Conservation (phyloP, 2,329 filamentous ascomycete genomes). For the Cercospora berteroae region DNA sequence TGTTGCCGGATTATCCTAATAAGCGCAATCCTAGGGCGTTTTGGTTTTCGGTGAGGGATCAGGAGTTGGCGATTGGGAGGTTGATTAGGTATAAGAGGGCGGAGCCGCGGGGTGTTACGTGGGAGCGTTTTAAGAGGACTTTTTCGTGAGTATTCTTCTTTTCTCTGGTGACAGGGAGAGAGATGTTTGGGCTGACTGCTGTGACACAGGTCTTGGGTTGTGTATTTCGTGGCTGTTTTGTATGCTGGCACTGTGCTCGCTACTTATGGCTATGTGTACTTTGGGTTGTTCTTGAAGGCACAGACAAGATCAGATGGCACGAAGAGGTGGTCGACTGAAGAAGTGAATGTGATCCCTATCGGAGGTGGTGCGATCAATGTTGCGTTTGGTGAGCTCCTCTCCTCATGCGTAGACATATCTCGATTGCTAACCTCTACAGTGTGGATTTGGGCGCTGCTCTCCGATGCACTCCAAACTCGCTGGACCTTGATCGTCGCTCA, state of each 20-base stretch:
- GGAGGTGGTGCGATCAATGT: conserved; percentile 51
- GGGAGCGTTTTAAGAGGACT: conserved; percentile 46
- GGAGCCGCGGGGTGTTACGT: conserved; percentile 48
- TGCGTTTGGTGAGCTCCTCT: conserved; percentile 35
- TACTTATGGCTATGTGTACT: conserved; percentile 50
- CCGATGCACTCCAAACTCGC: conserved; percentile 50
- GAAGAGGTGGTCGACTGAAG: conserved; percentile 43
- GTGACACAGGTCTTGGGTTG: conserved; percentile 39
- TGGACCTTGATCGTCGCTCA: conserved; percentile 54
- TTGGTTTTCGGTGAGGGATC: conserved; percentile 54
- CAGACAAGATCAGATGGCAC: conserved; percentile 45
- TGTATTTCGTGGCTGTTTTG: conserved; percentile 48
- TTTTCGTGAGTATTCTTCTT: conserved; percentile 35
- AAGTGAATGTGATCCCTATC: conserved; percentile 53
- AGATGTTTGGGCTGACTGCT: background rate
- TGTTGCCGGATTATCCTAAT: conserved; percentile 43
- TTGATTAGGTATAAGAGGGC: conserved; percentile 47
- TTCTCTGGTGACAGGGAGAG: background rate
- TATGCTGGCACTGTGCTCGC: conserved; percentile 50
- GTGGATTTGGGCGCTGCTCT: conserved; percentile 56
- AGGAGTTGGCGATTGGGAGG: conserved; percentile 45
- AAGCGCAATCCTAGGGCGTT: conserved; percentile 39
- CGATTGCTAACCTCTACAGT: conserved; percentile 33
- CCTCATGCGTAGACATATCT: background rate
- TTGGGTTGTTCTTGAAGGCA: conserved; percentile 46